These are phyloP conservation scores for Alternaria triticina DNA, from an alignment of 2,329 filamentous ascomycete species.

Conservation along the genomic window DNA sequence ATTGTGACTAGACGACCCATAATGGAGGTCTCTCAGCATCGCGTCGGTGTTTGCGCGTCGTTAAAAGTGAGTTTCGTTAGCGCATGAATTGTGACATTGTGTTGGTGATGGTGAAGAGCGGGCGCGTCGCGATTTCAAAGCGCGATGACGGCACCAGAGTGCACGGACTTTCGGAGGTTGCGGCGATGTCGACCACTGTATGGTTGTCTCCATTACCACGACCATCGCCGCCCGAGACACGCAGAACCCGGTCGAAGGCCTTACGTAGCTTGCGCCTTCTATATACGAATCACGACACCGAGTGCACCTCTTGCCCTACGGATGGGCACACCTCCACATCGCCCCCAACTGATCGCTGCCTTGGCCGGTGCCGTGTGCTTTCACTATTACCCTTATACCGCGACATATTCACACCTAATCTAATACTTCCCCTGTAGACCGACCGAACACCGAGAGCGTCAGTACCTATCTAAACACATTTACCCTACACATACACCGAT, in stretches of 20 bases:
- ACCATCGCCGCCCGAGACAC: slow-evolving; percentile 4
- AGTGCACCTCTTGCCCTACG: not conserved
- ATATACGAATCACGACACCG: not conserved
- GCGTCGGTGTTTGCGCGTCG: not conserved
- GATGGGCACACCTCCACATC: not conserved
- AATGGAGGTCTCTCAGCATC: not conserved
- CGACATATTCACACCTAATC: slow-evolving; percentile 10
- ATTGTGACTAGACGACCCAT: too few relatives aligned
- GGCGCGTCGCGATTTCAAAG: not conserved
- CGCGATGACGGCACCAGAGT: slow-evolving; percentile 9
- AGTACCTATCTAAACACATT: not conserved
- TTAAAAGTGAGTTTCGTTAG: not conserved
- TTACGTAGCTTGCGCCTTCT: not conserved
- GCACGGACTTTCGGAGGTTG: slow-evolving; percentile 13
- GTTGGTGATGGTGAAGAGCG: not conserved
- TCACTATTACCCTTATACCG: slow-evolving; percentile 1
- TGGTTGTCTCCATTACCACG: slow-evolving; percentile 5
- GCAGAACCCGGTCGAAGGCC: slow-evolving; percentile 13
- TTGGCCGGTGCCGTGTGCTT: not conserved
- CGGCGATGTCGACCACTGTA: slow-evolving; percentile 14
- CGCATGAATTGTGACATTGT: not conserved
- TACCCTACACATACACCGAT: not conserved
- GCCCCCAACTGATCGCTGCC: not conserved
- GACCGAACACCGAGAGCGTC: too few relatives aligned
- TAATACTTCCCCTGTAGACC: not conserved